These are phyloP conservation scores for Tylopilus sp. DNA, from an alignment of 768 basidiomycete species.

Conservation along the genomic window DNA sequence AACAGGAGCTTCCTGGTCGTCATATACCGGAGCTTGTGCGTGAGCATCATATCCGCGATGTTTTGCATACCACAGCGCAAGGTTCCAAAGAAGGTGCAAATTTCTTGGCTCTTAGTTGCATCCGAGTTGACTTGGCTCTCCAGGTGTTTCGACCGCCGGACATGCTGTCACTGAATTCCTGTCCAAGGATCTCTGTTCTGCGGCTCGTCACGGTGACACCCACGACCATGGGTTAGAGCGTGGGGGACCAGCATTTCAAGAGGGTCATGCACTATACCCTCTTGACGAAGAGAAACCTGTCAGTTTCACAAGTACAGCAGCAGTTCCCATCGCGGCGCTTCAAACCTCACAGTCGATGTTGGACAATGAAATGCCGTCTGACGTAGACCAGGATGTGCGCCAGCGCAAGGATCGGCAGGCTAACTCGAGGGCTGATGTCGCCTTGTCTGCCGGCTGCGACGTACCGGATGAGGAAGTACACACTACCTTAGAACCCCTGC, in stretches of 20 bases:
- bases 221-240: background rate
- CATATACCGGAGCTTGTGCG: constrained; percentile 44
- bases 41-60: constrained; percentile 29
- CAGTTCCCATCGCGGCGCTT: constrained; percentile 58
- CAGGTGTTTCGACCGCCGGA: constrained; percentile 41
- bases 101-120: background rate
- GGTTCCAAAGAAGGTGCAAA: constrained; percentile 50
- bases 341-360: constrained; percentile 40
- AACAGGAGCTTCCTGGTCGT: constrained; percentile 49
- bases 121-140: constrained; percentile 5
- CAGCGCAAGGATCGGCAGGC: constrained; percentile 10
- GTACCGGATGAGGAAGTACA: constrained; percentile 40
- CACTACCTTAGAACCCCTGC: constrained; percentile 45
- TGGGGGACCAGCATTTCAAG: constrained; percentile 38
- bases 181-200: constrained; percentile 38
- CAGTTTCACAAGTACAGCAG: constrained; percentile 50
- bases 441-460: constrained; percentile 35
- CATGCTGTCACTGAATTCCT: constrained; percentile 37
- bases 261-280: constrained; percentile 51
- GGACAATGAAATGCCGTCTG: constrained; percentile 25
- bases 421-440: background rate
- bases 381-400: constrained; percentile 26
- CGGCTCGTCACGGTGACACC: background rate
- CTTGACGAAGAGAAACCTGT: constrained; percentile 47
- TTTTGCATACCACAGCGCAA: constrained; percentile 37